A percentile compares a stretch with the other conserved stretches of the same genome.
Conservation (phyloP, 2,329 filamentous ascomycete species). For the Colletotrichum tabaci region DNA sequence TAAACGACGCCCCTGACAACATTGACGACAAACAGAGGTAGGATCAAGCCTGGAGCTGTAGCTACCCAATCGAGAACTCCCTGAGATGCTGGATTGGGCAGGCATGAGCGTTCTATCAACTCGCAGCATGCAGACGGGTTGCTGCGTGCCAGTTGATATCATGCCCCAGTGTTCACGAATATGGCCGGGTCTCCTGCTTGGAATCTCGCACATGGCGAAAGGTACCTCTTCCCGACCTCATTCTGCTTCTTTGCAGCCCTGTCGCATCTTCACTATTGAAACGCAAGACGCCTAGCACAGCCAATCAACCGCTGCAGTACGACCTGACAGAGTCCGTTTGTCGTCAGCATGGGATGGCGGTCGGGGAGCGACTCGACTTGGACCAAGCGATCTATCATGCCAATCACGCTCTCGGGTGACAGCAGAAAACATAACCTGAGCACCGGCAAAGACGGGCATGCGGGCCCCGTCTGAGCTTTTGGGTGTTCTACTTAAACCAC, state of each 20-base stretch:
- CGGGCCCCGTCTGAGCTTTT: no score
- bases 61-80: not conserved
- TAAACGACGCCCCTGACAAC: not conserved
- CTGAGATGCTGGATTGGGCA: not conserved
- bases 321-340: not conserved
- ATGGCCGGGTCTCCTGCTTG: not conserved
- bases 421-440: not conserved
- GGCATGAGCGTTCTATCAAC: not conserved
- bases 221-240: not conserved
- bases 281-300: not conserved
- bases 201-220: not conserved
- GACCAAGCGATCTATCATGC: no score
- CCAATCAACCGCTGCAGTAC: not conserved
- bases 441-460: not conserved
- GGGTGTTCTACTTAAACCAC: not conserved
- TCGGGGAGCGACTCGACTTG: not conserved
- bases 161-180: not conserved
- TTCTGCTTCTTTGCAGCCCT: not conserved
- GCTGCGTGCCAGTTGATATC: not conserved
- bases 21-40: not conserved
- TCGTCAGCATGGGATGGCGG: not conserved
- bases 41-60: not conserved
- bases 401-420: not conserved
- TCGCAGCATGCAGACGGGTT: conserved; percentile 3
- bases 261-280: not conserved